Evolutionary conservation across 345 rosid species (phyloP), one percentile per base, ranked within the genome.

Genomic region (Sonneratia alba): DNA sequence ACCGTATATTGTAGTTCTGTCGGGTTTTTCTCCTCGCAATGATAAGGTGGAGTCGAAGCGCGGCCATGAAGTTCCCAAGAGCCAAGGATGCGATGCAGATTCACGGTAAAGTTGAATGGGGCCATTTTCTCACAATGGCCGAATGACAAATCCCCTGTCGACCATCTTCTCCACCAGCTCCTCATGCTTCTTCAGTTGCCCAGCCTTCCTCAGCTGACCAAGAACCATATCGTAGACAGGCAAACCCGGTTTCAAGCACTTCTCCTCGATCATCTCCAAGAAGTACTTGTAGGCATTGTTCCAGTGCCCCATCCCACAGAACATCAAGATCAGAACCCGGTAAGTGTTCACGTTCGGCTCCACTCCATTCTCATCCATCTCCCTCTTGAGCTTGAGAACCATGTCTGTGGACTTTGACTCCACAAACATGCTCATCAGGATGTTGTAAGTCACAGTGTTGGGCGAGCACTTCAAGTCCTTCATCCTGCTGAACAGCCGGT

Each of bases 271-370:
- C 99, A 95, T 95, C 79, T 92, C 98, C 55, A 72, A 81, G 27
- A 92, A 86, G 64, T 79, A 77, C 85, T 86, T 92, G 81, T 90
- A 88, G 8, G 97, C 97, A 84, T 92, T 87, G 67, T 88, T 95
- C 99, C 99, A 95, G 69, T 95, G 97, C 51, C 97, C 97, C 94
- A 85, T 95, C 67, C 86, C 91, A 75, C 96, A 95, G 70, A 85
- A 95, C 98, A 95, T 87, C 0, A 86, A 81, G 70, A 95, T 86
- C 81, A 95, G 82, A 79, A 92, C 75, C 73, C 80, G 80, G 75
- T 89, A 95, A 8, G 96, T 95, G 77, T 90, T 90, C 83, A 92
- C 92, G 77, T 95, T 92, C 63, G 91, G 87, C 82, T 95, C 99
- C 24, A 90, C 81, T 32, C 84, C 84, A 69, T 76, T 86, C 81